Base-by-base conservation (phyloP, 768 basidiomycete species). In the Rhodotorula paludigena region DNA sequence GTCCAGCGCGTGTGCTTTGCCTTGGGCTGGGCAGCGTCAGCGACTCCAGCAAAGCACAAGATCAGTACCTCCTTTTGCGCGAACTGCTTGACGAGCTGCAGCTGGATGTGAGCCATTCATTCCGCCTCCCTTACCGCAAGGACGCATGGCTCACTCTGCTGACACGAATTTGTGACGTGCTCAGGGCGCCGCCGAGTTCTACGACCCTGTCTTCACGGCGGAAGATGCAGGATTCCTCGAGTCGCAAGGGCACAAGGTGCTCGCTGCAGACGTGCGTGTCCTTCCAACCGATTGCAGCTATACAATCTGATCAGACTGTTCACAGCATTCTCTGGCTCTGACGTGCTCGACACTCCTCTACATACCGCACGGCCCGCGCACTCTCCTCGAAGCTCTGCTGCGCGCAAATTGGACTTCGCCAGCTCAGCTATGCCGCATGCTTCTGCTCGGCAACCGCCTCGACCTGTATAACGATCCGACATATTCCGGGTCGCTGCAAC, bases 281-380 rank as follows among this genome's bases (percentile, higher is more conserved):
- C 1, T 28, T 8, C 3, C 16, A 35, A 12, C 42, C 21, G 14
- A 5, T 7, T 25, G 2, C 39, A 6, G 23, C 35, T 7, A 25
- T n/a, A n/a, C 23, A 20, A 5, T n/a, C 16, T 45, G 51, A 18
- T 8, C n/a, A 5, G 21, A 8, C 48, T 57, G 16, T 10, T 4
- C n/a, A 1, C 56, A 68, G 71, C 61, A 68, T 35, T 41, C 55
- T 5, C 61, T 72, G 23, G 11, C 3, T 4, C 44, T 72, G 14
- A 28, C 28, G 25, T 42, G 28, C 3, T 47, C 60, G 0, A 75
- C 74, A 0, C 63, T 75, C 42, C 69, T 75, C 14, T 75, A 74
- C 66, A 71, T 74, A 60, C 74, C 74, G 8, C 73, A 74, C 38
- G 74, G 74, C 49, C 74, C 74, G 12, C 71, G 74, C 4, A 60